These are phyloP conservation scores for Cruciata laevipes DNA, from an alignment of 257 asterid species.

Conservation along the genomic window DNA sequence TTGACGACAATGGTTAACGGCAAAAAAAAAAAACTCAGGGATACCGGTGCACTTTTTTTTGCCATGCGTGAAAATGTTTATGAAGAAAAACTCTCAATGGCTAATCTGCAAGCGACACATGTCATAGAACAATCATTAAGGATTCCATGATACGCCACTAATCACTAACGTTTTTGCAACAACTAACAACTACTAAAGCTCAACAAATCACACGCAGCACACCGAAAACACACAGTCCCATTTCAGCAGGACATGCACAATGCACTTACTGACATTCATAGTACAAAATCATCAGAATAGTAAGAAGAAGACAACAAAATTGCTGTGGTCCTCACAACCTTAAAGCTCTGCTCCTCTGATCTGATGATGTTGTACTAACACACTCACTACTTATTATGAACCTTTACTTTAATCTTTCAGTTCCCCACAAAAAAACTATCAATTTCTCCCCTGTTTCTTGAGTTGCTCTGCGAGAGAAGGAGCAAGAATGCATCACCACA, in stretches of 20 bases:
- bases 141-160: neutral
- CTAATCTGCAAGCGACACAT: neutral
- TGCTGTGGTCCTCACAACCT: slow-evolving; percentile 35
- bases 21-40: too few species aligned
- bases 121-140: slow-evolving; percentile 6
- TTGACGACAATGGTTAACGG: too few species aligned
- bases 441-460: slow-evolving; percentile 2
- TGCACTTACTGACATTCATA: neutral
- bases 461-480: neutral
- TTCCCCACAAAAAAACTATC: neutral
- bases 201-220: slow-evolving; percentile 1
- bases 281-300: neutral
- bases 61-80: too few species aligned
- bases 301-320: neutral
- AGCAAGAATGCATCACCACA: slow-evolving; percentile 12
- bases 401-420: slow-evolving; percentile 25
- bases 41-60: too few species aligned
- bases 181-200: slow-evolving; percentile 4
- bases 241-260: slow-evolving; percentile 9
- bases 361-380: slow-evolving; percentile 14
- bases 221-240: slow-evolving; percentile 2
- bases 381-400: slow-evolving; percentile 13
- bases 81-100: neutral
- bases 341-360: neutral
- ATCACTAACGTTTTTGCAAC: slow-evolving; percentile 1